Percentiles rank a stretch among this genome's conserved stretches.
Evolutionary conservation across 306 rosid genomes (phyloP).

Genomic region (Gastrolobium villosum): DNA sequence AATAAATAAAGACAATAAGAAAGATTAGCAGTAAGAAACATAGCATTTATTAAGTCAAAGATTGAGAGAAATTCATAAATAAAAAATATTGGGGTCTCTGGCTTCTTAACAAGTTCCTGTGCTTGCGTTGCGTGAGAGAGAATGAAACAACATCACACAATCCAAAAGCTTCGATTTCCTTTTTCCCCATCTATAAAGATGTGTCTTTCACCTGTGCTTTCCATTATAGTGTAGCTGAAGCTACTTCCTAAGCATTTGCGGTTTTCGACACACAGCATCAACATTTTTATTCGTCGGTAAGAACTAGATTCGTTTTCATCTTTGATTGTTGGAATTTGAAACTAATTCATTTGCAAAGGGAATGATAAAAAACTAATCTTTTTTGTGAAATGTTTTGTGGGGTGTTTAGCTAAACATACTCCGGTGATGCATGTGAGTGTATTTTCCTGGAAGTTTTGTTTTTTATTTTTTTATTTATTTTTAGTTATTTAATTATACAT

Average conservation of each 20-base stretch:
- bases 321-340: neutral
- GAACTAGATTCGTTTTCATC: constrained; percentile 32
- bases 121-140: neutral
- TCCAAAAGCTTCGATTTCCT: neutral
- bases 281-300: constrained; percentile 40
- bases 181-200: neutral
- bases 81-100: constrained; percentile 6
- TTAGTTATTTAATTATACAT: neutral
- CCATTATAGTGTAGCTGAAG: constrained; percentile 7
- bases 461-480: neutral
- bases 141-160: neutral
- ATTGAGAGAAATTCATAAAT: neutral
- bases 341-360: neutral
- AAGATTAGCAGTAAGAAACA: too few relatives aligned
- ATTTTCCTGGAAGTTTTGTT: neutral
- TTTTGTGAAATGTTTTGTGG: constrained; percentile 30
- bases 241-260: constrained; percentile 26
- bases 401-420: constrained; percentile 33
- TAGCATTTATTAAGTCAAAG: too few relatives aligned
- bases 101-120: neutral
- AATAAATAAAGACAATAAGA: neutral
- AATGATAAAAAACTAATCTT: neutral
- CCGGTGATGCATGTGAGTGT: constrained; percentile 20
- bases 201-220: neutral
- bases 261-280: constrained; percentile 43